These are phyloP conservation scores for Rhizopogon roseolus DNA, from an alignment of 768 basidiomycete species.

Conservation along the genomic window DNA sequence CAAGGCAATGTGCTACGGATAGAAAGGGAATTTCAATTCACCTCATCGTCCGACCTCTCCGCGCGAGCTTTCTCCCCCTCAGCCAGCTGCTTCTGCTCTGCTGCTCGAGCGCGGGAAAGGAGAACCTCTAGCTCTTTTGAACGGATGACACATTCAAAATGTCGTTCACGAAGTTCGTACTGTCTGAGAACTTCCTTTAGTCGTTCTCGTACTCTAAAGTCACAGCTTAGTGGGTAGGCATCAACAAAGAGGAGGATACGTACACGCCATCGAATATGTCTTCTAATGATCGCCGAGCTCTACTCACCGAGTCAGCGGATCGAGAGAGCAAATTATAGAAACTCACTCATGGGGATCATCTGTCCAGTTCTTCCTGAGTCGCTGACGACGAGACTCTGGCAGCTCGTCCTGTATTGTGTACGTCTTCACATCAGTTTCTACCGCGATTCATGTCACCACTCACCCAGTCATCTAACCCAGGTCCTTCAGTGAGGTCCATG, in stretches of 20 bases:
- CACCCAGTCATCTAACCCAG: slow-evolving; percentile 60
- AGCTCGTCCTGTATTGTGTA: slow-evolving; percentile 51
- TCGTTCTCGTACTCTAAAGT: slow-evolving; percentile 69
- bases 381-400: slow-evolving; percentile 59
- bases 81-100: slow-evolving; percentile 81
- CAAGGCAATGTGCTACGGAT: not conserved
- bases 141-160: slow-evolving; percentile 89
- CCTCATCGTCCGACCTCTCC: slow-evolving; percentile 73
- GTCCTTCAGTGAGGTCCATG: slow-evolving; percentile 81
- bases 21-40: slow-evolving; percentile 27
- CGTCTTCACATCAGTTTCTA: not conserved
- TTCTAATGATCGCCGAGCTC: slow-evolving; percentile 70
- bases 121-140: slow-evolving; percentile 90
- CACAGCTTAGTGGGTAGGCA: not conserved
- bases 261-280: slow-evolving; percentile 86
- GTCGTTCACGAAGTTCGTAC: slow-evolving; percentile 86
- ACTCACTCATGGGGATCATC: slow-evolving; percentile 71
- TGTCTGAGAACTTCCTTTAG: slow-evolving; percentile 84
- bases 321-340: not conserved
- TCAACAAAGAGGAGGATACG: slow-evolving; percentile 25
- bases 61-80: slow-evolving; percentile 69
- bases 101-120: slow-evolving; percentile 80
- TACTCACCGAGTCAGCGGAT: slow-evolving; percentile 22
- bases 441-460: slow-evolving; percentile 17
- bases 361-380: slow-evolving; percentile 78